Base-by-base conservation (phyloP, 2,329 filamentous ascomycete genomes). In the Paradendryphiella salina region DNA sequence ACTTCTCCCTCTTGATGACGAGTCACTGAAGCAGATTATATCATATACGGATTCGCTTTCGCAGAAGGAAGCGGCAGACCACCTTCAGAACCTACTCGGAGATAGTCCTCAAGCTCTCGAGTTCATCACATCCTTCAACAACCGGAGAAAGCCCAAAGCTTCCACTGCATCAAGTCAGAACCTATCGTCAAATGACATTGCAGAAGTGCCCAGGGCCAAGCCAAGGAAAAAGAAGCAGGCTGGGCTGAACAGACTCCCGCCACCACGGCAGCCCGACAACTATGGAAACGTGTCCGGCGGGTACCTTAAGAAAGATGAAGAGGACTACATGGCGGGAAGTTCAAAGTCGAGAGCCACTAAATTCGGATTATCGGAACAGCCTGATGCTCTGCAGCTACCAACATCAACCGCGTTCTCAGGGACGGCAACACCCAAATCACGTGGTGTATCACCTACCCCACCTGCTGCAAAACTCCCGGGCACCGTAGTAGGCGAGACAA, bases 41-140 rank as follows among this genome's bases (percentile, higher is more conserved):
- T 85, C 89, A 39, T 96, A 96, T 71, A 85, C 89, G 2, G 79
- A 84, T 29, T 87, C 85, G 0, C 80, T 97, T 7, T 85, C 90
- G 15, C 91, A 88, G 67, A 76, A 85, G 43, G 88, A 87, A 57
- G 89, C 90, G 11, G 90, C 85, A 42, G 86, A 91, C 34, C 90
- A 97, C 73, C 87, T 99, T 54, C 88, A 86, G 71, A 90, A 94
- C 67, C 79, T 99, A 45, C 82, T 99, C 0, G 94, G 93, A 41
- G 90, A 96, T 71, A 91, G 89, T 5, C 84, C 91, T 1, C 85
- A 88, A 62, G 82, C 84, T 1, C 73, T 89, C 43, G 85, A 89
- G 61, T 89, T 89, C 66, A 88, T 89, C 53, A 79, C 85, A 17
- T 82, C 82, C 9, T 89, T 88, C 75, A 97, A 96, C 69, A 82